These are phyloP conservation scores for Fusarium multiceps DNA, from an alignment of 2,329 filamentous ascomycete species.

Conservation along the genomic window DNA sequence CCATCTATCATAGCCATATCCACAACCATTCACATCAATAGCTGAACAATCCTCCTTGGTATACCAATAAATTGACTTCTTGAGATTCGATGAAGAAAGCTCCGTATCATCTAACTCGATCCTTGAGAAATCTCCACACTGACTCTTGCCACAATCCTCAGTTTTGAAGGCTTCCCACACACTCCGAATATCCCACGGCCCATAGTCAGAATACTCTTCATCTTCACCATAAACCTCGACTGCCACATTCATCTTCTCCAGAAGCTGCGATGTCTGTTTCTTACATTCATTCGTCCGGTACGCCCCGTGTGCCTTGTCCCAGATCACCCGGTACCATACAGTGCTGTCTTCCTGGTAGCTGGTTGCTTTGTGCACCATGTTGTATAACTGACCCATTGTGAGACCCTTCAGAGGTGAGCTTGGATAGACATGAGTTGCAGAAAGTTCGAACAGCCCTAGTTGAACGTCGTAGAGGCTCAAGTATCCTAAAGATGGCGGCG, in stretches of 20 bases:
- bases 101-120: background rate
- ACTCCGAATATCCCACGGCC: conserved; percentile 17
- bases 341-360: conserved; percentile 12
- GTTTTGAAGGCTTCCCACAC: conserved; percentile 16
- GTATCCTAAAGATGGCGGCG: conserved; percentile 37
- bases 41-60: conserved; percentile 17
- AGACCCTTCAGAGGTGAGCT: conserved; percentile 8
- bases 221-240: conserved; percentile 23
- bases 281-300: conserved; percentile 9
- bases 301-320: conserved; percentile 1
- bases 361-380: conserved; percentile 20
- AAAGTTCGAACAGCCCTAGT: conserved; percentile 23
- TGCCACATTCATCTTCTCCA: conserved; percentile 14
- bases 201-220: conserved; percentile 8
- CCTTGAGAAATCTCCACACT: background rate
- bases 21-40: conserved; percentile 18
- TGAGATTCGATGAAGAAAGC: background rate
- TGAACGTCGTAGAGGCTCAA: conserved; percentile 16
- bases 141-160: background rate
- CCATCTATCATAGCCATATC: conserved; percentile 13
- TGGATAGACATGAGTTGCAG: conserved; percentile 2
- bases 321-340: conserved; percentile 22
- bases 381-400: conserved; percentile 37
- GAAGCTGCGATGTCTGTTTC: conserved; percentile 5
- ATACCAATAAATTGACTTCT: conserved; percentile 9